These are phyloP conservation scores for Candida sakaeoensis DNA, from an alignment of 805 yeast genomes.

Conservation along the genomic window DNA sequence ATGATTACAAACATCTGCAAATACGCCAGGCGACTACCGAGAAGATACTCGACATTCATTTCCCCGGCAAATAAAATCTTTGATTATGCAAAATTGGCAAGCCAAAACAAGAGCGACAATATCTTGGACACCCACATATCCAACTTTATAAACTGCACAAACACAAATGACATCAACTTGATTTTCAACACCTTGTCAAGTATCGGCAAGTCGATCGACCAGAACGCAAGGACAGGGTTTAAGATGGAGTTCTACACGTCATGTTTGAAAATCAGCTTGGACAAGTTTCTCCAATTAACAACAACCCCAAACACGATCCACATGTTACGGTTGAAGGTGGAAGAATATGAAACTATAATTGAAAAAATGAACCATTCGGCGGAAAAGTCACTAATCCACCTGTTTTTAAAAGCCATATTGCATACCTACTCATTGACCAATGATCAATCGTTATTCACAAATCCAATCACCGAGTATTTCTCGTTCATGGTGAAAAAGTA, in stretches of 20 bases:
- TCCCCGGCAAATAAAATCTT: neutral
- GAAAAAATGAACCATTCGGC: neutral
- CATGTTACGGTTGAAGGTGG: neutral
- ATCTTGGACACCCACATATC: neutral
- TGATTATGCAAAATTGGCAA: constrained; percentile 3
- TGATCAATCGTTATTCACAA: neutral
- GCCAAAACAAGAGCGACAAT: neutral
- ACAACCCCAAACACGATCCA: neutral
- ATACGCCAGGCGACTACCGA: neutral
- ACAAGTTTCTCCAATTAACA: neutral
- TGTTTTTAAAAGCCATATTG: constrained; percentile 5
- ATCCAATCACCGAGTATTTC: constrained; percentile 5
- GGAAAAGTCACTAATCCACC: neutral
- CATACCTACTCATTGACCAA: constrained; percentile 4
- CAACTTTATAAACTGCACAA: constrained; percentile 2
- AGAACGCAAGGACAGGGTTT: neutral
- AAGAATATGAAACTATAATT: constrained; percentile 1
- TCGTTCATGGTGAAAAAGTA: neutral
- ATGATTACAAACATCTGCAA: neutral
- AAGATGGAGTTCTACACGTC: neutral
- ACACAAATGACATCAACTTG: constrained; percentile 2
- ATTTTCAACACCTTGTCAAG: constrained; percentile 2
- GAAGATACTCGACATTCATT: neutral
- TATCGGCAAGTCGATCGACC: neutral
- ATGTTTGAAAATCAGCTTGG: constrained; percentile 5